Base-by-base conservation (phyloP, 2,329 filamentous ascomycete species). In the Truncatella angustata region DNA sequence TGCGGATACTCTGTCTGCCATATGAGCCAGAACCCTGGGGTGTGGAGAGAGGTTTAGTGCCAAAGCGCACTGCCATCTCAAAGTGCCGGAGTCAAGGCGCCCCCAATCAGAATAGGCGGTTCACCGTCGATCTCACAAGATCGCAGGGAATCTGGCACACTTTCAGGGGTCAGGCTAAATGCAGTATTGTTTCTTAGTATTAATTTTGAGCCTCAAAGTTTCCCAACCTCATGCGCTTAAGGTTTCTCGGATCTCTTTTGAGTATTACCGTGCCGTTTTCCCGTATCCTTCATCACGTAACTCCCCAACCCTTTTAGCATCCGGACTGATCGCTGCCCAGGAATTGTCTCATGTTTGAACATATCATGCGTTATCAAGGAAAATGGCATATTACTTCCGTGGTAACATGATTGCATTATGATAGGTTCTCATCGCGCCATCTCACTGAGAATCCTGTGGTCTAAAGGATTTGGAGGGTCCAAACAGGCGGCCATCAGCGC, bases 1-100 rank as follows among this genome's bases (percentile, higher is more conserved):
- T 20, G 14, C 10, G 26, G 7, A 7, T 2, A 32, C 7, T 14
- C 28, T 14, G 14, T 34, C 24, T 14, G 43, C 43, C 11, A 32
- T 16, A 16, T 9, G 43, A 34, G 20, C 26, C 43, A 28, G 20
- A 46, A 21, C 16, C 26, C n/a, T 21, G 43, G 43, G 43, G 43
- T 46, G 18, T 9, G 6, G 37, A 49, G 37, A 34, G 37, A 49
- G 32, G 45, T 49, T 49, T 49, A 14, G 32, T 34, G 45, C 45
- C n/a, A 16, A 10, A 35, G 21, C 30, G 18, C 32, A 20, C 30
- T 46, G 45, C 23, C 45, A 49, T 36, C 32, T 49, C 45, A 49
- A 36, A 24, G 24, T 49, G 45, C 45, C 45, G 45, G 45, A 20
- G 21, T 36, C 24, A 18, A 14, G 24, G 32, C 9, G 34, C 30